Percentiles rank a stretch among this genome's conserved stretches.
Evolutionary conservation across 306 rosid genomes (phyloP).

Genomic region (Aeschynomene evenia): DNA sequence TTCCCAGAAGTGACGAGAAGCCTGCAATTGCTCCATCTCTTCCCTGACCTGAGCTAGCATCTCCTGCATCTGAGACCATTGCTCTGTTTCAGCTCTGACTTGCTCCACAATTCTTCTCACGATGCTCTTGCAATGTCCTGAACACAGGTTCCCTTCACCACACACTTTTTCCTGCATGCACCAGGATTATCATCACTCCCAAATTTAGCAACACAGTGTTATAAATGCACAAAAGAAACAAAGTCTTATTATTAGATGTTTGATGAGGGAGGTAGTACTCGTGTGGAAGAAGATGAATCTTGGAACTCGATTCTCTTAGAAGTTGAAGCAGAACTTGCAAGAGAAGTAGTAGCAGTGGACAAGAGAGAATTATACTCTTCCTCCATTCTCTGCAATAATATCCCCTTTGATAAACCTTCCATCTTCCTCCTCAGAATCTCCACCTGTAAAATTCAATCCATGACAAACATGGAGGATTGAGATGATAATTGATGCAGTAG

Average conservation of each 20-base stretch:
- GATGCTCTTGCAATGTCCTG: conserved; percentile 80
- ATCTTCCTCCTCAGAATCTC: conserved; percentile 83
- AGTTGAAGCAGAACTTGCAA: conserved; percentile 55
- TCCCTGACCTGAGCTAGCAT: conserved; percentile 83
- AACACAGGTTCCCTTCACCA: conserved; percentile 57
- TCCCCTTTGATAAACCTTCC: conserved; percentile 86
- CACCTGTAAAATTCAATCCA: conserved; percentile 47
- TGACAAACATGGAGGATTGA: conserved; percentile 10
- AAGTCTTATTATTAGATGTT: no score
- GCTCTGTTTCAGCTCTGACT: conserved; percentile 84
- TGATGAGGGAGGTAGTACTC: conserved; percentile 35
- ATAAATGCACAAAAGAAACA: not conserved
- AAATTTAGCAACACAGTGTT: not conserved
- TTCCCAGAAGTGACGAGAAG: conserved; percentile 91
- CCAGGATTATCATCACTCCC: not conserved
- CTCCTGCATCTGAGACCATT: conserved; percentile 98
- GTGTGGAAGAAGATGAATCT: conserved; percentile 42
- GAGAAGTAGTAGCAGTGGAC: conserved; percentile 55
- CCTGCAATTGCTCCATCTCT: conserved; percentile 88
- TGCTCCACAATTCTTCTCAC: conserved; percentile 80
- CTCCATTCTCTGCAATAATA: conserved; percentile 75
- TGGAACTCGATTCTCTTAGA: conserved; percentile 56
- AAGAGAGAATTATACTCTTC: conserved; percentile 86
- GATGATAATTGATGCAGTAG: not conserved
- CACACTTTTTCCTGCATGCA: conserved; percentile 53